These are phyloP conservation scores for Hortaea werneckii DNA, from an alignment of 2,329 filamentous ascomycete species.

Conservation along the genomic window DNA sequence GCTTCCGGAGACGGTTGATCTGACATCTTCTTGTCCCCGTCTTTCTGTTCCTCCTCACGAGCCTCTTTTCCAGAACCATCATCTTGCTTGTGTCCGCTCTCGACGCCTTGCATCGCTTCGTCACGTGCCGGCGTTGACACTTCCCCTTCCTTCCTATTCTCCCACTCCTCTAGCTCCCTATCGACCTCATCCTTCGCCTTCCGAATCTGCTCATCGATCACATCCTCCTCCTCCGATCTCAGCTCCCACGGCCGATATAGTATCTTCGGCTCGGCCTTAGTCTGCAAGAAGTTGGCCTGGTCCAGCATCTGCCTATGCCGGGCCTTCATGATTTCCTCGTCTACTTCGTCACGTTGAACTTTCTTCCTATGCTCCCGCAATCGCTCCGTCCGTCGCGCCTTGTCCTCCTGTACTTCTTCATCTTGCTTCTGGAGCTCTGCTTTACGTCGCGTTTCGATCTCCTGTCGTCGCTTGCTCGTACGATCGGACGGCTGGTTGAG, in stretches of 20 bases:
- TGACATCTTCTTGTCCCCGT: too few relatives aligned
- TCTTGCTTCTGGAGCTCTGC: slow-evolving; percentile 54
- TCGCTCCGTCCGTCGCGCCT: slow-evolving; percentile 54
- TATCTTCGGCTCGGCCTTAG: slow-evolving; percentile 53
- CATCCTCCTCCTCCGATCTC: neutral
- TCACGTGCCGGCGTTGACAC: too few relatives aligned
- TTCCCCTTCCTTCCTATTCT: neutral
- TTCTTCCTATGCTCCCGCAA: slow-evolving; percentile 40
- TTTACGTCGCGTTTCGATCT: slow-evolving; percentile 73
- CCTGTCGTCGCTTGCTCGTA: slow-evolving; percentile 66
- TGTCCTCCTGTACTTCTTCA: slow-evolving; percentile 58
- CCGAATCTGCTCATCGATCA: neutral
- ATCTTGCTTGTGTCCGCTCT: too few relatives aligned
- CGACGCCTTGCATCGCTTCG: too few relatives aligned
- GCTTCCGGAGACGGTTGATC: too few relatives aligned
- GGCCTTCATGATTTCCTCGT: slow-evolving; percentile 58
- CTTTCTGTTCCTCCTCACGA: too few relatives aligned
- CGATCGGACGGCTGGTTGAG: slow-evolving; percentile 34
- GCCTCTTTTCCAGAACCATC: too few relatives aligned
- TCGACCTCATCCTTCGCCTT: neutral
- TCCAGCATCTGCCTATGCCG: slow-evolving; percentile 63
- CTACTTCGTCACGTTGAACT: slow-evolving; percentile 67
- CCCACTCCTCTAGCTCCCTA: neutral
- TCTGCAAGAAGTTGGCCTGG: slow-evolving; percentile 63
- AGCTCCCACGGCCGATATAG: neutral